Percentiles rank a stretch among this genome's conserved stretches.
Conservation (phyloP, 1,139 yeast species). For the Yamadazyma siamensis region DNA sequence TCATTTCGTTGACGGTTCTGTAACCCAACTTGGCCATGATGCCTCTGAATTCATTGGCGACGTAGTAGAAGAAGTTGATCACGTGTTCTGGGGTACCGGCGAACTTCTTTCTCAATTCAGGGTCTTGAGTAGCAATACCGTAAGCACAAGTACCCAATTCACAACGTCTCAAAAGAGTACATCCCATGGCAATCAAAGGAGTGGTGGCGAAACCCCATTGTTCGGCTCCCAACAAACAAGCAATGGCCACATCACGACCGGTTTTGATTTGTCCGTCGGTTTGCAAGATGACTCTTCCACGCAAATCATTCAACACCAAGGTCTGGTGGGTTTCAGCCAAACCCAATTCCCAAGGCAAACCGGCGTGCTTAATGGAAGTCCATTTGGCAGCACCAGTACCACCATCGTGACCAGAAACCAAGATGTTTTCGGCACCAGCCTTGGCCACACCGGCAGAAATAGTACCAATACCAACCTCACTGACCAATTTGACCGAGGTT, state of each 20-base stretch:
- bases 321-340: conserved; percentile 98
- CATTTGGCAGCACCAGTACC: conserved; percentile 99
- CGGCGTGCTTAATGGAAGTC: conserved; percentile 96
- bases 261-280: conserved; percentile 97
- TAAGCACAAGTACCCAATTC: conserved; percentile 94
- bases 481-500: conserved; percentile 91
- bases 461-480: conserved; percentile 98
- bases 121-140: conserved; percentile 98
- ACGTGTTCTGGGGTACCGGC: conserved; percentile 98
- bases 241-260: conserved; percentile 94
- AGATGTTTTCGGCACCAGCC: conserved; percentile 95
- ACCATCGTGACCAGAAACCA: conserved; percentile 97
- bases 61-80: conserved; percentile 92
- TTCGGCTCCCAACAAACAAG: conserved; percentile 95
- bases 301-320: conserved; percentile 86
- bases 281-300: conserved; percentile 93
- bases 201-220: conserved; percentile 98
- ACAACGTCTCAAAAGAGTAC: conserved; percentile 94
- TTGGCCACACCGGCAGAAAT: conserved; percentile 99
- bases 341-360: conserved; percentile 98
- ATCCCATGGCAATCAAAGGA: conserved; percentile 96
- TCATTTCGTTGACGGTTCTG: conserved; percentile 96
- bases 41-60: conserved; percentile 86
- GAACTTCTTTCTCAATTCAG: conserved; percentile 86
- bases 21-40: conserved; percentile 95